Conservation (phyloP, 2,329 filamentous ascomycete genomes). For the Beauveria bassiana region DNA sequence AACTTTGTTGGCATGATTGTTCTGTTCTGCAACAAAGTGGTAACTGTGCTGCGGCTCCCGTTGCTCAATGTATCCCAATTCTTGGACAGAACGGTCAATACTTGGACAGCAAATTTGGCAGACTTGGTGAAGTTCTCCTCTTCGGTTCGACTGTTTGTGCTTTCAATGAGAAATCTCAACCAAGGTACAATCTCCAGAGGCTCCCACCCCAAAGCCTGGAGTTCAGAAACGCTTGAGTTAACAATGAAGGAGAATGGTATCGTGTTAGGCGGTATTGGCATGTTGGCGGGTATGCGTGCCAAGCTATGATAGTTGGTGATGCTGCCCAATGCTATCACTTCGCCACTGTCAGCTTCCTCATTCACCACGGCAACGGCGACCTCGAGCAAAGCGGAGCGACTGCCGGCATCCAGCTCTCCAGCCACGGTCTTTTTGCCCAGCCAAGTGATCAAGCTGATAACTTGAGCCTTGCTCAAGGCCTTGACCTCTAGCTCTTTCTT, state of each 20-base stretch:
- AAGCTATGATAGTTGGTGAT: conserved; percentile 69
- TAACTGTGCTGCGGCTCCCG: conserved; percentile 57
- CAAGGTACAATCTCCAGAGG: conserved; percentile 79
- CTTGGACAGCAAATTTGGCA: conserved; percentile 64
- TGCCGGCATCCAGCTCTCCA: conserved; percentile 64
- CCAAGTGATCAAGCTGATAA: conserved; percentile 81
- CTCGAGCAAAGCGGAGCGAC: conserved; percentile 63
- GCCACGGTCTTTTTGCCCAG: conserved; percentile 61
- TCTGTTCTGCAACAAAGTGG: conserved; percentile 55
- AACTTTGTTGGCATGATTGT: conserved; percentile 82
- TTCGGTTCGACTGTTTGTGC: conserved; percentile 48
- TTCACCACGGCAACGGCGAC: conserved; percentile 69
- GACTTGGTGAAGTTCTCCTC: conserved; percentile 65
- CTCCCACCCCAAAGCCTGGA: conserved; percentile 79
- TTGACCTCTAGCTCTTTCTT: conserved; percentile 74
- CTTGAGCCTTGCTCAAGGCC: conserved; percentile 69
- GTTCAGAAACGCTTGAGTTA: conserved; percentile 54
- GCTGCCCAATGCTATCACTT: conserved; percentile 67
- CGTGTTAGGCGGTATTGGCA: conserved; percentile 74
- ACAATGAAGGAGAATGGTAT: conserved; percentile 81
- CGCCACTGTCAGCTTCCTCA: conserved; percentile 53
- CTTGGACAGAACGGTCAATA: conserved; percentile 76
- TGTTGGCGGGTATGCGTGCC: conserved; percentile 69
- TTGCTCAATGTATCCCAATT: conserved; percentile 76
- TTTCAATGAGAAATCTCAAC: conserved; percentile 72